Evolutionary conservation across 2,329 filamentous ascomycete species (phyloP), one percentile per base, ranked within the genome.

Genomic region (Dactylonectria estremocensis): DNA sequence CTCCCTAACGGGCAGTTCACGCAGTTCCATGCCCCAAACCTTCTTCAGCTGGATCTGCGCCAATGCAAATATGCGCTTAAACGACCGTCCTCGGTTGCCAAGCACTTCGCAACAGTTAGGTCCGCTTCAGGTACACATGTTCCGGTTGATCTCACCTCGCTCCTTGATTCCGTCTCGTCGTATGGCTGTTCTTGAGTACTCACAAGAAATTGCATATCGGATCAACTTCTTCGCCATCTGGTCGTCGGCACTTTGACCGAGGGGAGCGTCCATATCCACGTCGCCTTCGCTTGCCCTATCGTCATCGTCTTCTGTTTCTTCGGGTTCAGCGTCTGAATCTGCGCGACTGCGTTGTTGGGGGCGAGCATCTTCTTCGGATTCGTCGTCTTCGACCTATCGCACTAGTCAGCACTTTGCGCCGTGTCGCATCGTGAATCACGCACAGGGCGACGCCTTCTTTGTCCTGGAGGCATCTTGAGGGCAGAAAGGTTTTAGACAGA

Each of bases 21-120:
- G 86, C 86, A 99, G 88, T 79, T 95, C 88, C 95, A 98, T 97
- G n/a, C 96, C 96, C 81, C 97, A 98, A 1, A 91, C 87, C 2
- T 83, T 83, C 54, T 87, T 85, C 43, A 99, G 83, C 72, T 93
- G 88, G 37, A 84, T 81, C 79, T 99, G 95, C 48, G 95, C 94
- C 46, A 88, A 84, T 0, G 89, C 88, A 76, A 97, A 98, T 3
- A 98, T 90, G 13, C 83, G 80, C 77, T 90, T 95, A 79, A 98
- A 98, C 40, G 90, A 84, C 35, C 92, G 86, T 7, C 89, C 83
- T 9, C 91, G 88, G 52, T 90, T 87, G 18, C 92, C 93, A 10
- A 97, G 89, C 1, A 97, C 93, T 90, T 28, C 2, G 2, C n/a
- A 14, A 11, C 24, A 3, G 45, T 78, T 24, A 75, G 66, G 16